Evolutionary conservation across 2,329 filamentous ascomycete species (phyloP).

Genomic region (Ceratocystis harringtonii): DNA sequence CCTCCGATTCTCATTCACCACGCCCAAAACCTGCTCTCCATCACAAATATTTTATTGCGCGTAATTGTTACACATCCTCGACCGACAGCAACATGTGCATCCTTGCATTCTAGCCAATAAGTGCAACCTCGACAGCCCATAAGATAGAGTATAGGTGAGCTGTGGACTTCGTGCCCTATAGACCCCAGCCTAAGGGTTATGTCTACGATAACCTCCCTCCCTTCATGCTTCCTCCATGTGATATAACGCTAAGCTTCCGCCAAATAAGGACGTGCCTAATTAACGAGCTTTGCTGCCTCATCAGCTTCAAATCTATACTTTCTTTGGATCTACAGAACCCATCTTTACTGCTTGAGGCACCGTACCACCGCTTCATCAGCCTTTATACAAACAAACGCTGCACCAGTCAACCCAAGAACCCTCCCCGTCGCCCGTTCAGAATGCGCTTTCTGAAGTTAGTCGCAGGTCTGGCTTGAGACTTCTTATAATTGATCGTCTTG

Average conservation of each 20-base stretch:
- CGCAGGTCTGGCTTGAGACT: constrained; percentile 2
- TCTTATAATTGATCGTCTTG: background rate
- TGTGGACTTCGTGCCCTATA: background rate
- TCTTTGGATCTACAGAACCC: too few relatives aligned
- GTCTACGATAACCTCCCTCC: background rate
- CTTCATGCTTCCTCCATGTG: too few relatives aligned
- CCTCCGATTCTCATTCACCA: background rate
- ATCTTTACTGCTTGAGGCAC: too few relatives aligned
- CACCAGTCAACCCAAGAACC: background rate
- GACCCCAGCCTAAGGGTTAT: background rate
- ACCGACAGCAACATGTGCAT: background rate
- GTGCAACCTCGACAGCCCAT: background rate
- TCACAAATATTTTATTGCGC: background rate
- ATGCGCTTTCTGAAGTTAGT: constrained; percentile 1
- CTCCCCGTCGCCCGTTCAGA: background rate
- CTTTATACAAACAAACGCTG: background rate
- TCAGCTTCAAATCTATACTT: too few relatives aligned
- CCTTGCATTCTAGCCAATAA: background rate
- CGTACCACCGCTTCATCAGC: too few relatives aligned
- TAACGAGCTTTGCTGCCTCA: too few relatives aligned
- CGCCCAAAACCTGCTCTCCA: background rate
- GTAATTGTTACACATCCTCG: background rate
- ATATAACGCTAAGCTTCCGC: too few relatives aligned
- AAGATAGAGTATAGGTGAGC: background rate
- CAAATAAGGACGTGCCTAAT: too few relatives aligned